These are phyloP conservation scores for Melampsora larici-populina DNA, from an alignment of 1,284 basidiomycete species.

Conservation along the genomic window DNA sequence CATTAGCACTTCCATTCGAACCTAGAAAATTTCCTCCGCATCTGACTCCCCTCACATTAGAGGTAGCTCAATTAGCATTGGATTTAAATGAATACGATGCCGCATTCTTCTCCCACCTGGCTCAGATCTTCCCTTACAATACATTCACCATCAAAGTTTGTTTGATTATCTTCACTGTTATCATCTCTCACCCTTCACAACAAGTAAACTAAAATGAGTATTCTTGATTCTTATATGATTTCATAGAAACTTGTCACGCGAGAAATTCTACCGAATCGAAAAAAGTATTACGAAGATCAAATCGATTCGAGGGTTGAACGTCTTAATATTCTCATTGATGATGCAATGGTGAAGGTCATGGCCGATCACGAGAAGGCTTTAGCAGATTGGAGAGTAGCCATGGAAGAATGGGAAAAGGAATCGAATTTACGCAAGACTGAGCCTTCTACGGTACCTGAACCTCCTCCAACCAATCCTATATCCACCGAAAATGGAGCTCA, in stretches of 20 bases:
- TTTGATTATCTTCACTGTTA: slow-evolving; percentile 31
- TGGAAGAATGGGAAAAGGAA: not conserved
- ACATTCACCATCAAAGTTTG: slow-evolving; percentile 62
- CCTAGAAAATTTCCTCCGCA: slow-evolving; percentile 73
- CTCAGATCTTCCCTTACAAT: slow-evolving; percentile 83
- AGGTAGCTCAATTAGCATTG: slow-evolving; percentile 74
- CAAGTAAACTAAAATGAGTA: slow-evolving; percentile 67
- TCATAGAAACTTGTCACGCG: slow-evolving; percentile 74
- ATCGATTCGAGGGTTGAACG: slow-evolving; percentile 65
- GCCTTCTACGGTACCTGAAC: not conserved
- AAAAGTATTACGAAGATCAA: slow-evolving; percentile 62
- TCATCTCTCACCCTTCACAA: not conserved
- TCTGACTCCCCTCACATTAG: slow-evolving; percentile 69
- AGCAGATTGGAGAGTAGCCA: not conserved
- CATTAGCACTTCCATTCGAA: slow-evolving; percentile 29
- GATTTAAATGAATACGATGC: slow-evolving; percentile 82
- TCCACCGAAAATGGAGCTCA: too few relatives aligned
- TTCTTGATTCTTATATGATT: not conserved
- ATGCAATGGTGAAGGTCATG: slow-evolving; percentile 41
- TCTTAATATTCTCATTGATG: slow-evolving; percentile 62
- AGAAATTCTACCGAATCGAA: slow-evolving; percentile 68
- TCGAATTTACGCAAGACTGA: not conserved
- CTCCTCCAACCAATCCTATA: too few relatives aligned
- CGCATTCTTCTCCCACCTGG: slow-evolving; percentile 83
- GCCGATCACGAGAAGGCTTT: slow-evolving; percentile 11